A percentile compares a stretch with the other conserved stretches of the same genome.
phyloP scores from a whole-genome alignment of 2,329 filamentous ascomycete species.

The Fusarium mangiferae region DNA sequence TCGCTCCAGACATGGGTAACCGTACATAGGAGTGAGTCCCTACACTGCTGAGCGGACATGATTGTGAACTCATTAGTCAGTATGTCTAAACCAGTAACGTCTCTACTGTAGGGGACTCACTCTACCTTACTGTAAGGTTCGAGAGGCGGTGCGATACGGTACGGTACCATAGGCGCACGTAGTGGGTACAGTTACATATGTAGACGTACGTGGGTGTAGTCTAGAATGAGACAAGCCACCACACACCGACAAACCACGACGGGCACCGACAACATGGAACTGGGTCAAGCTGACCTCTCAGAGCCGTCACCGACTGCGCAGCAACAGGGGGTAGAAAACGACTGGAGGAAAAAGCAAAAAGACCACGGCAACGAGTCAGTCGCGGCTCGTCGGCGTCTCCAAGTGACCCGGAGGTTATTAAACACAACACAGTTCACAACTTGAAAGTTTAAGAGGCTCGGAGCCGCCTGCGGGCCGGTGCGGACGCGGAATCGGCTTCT shows the following conservation, averaged over 20 bases:
- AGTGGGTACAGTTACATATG: not conserved
- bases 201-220: not conserved
- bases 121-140: not conserved
- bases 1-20: not conserved
- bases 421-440: not conserved
- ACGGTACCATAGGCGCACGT: not conserved
- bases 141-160: not conserved
- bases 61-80: not conserved
- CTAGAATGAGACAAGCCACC: constrained; percentile 26
- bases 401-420: not conserved
- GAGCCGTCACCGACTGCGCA: constrained; percentile 6
- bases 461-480: constrained; percentile 36
- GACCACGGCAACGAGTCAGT: constrained; percentile 35
- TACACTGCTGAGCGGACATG: not conserved
- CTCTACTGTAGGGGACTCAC: not conserved
- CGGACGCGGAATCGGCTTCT: constrained; percentile 38
- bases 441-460: not conserved
- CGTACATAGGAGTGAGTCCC: not conserved
- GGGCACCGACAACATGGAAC: constrained; percentile 47
- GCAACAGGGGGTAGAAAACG: constrained; percentile 3
- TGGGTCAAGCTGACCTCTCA: constrained; percentile 42
- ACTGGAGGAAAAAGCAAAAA: constrained; percentile 23
- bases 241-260: constrained; percentile 32
- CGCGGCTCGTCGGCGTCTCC: constrained; percentile 3
- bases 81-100: not conserved